These are phyloP conservation scores for Boletus speciosus DNA, from an alignment of 768 basidiomycete species.

Conservation along the genomic window DNA sequence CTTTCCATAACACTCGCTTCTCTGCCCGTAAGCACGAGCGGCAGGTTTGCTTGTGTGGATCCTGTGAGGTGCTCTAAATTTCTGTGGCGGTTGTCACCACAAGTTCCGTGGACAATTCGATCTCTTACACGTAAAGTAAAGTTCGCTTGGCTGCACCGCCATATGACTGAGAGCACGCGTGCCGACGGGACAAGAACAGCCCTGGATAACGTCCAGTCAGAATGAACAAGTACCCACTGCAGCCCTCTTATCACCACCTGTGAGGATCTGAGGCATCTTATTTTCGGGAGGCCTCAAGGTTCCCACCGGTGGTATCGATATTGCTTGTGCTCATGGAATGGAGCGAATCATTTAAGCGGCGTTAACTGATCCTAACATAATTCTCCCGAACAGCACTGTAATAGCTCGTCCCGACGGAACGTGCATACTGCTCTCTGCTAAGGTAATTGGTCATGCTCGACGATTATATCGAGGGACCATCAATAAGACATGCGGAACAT, in stretches of 20 bases:
- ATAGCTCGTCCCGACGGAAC: slow-evolving; percentile 3
- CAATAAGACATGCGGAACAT: slow-evolving; percentile 69
- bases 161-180: background rate
- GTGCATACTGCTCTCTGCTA: background rate
- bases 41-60: background rate
- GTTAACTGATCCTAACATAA: background rate
- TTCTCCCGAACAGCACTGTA: background rate
- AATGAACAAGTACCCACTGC: background rate
- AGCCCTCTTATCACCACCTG: background rate
- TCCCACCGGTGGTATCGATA: background rate
- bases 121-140: slow-evolving; percentile 1
- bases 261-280: background rate
- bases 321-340: background rate
- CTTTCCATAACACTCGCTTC: background rate
- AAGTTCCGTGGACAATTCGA: background rate
- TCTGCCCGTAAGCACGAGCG: background rate
- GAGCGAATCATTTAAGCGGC: background rate
- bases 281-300: background rate
- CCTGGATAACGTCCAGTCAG: background rate
- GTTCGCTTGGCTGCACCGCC: background rate
- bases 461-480: slow-evolving; percentile 15
- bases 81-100: background rate
- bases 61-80: slow-evolving; percentile 1
- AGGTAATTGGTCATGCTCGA: background rate
- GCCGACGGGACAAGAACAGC: background rate